Base-by-base conservation (phyloP, 2,329 filamentous ascomycete species). In the Colletotrichum abscissum region DNA sequence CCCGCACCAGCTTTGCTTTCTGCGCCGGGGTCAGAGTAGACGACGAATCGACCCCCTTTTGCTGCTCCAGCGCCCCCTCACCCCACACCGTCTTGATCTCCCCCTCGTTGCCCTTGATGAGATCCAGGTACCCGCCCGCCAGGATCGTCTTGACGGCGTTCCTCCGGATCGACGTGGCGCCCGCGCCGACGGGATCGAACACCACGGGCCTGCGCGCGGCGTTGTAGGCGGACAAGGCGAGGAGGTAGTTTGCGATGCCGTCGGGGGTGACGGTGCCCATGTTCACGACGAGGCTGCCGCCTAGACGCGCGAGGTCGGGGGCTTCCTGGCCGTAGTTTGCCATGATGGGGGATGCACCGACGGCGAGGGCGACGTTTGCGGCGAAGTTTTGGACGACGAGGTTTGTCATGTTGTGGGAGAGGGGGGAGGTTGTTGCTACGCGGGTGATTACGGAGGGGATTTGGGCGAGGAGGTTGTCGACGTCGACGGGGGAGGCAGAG, bases 401-500 rank as follows among this genome's bases (percentile, higher is more conserved):
- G 81, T 98, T 98, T 66, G 97, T 98, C 94, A 98, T 98, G 84
- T 98, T 98, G 84, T 98, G 96, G 63, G 93, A 93, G 26, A 98
- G 87, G 0, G 95, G 95, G 69, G 89, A 92, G 56, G 84, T 86
- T 2, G 86, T 81, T 5, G 89, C 89, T 60, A 98, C 88, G 6
- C 87, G 86, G 72, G 85, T 86, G 56, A 97, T 86, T 22, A 93
- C 83, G 54, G 78, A 78, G 1, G 82, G 80, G 4, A 81, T 80
- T 14, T 78, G 62, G 3, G 66, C 63, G 35, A 84, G n/a, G 11
- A 84, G 65, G 7, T 78, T 71, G 28, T 74, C 65, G 52, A 57
- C 26, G n/a, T 52, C 62, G 73, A 24, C 64, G 33, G 33, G 12
- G 62, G 52, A 58, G 11, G 30, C 46, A n/a, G 46, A 16, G 62